A percentile compares a stretch with the other conserved stretches of the same genome.
phyloP scores from a whole-genome alignment of 306 rosid species.

The Pterocarpus macrocarpus region DNA sequence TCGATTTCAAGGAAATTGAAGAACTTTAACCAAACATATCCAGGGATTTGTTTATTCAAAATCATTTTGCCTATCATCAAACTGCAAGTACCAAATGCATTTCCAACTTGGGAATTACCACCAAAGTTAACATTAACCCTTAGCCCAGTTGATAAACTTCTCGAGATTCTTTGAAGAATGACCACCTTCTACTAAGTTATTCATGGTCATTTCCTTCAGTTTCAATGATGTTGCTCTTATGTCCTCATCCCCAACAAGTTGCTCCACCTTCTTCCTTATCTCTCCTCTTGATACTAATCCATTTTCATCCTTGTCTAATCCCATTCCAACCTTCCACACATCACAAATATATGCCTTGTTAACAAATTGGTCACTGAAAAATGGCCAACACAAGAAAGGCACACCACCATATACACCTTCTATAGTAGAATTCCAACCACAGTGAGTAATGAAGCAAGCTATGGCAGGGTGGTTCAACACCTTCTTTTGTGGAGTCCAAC shows the following conservation, averaged over 20 bases:
- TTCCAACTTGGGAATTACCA: not conserved
- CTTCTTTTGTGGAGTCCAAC: slow-evolving; percentile 59
- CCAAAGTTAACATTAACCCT: not conserved
- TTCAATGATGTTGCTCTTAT: slow-evolving; percentile 39
- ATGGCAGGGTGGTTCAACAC: slow-evolving; percentile 38
- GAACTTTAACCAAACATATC: not conserved
- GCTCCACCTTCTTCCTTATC: slow-evolving; percentile 52
- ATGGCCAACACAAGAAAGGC: slow-evolving; percentile 65
- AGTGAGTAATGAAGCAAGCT: slow-evolving; percentile 56
- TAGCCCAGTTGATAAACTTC: slow-evolving; percentile 42
- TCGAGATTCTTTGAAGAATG: slow-evolving; percentile 19
- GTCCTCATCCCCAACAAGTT: slow-evolving; percentile 35
- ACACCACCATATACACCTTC: slow-evolving; percentile 56
- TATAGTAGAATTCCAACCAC: slow-evolving; percentile 62
- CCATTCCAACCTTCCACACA: slow-evolving; percentile 56
- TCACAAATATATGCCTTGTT: slow-evolving; percentile 52
- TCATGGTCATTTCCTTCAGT: slow-evolving; percentile 34
- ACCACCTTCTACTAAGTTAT: slow-evolving; percentile 37
- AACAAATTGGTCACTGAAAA: slow-evolving; percentile 49
- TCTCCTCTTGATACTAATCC: slow-evolving; percentile 45
- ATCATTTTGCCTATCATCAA: not conserved
- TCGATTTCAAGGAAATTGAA: not conserved
- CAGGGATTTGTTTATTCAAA: too few relatives aligned
- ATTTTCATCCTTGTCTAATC: slow-evolving; percentile 48
- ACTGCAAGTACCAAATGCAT: not conserved